Percentiles rank a stretch among this genome's conserved stretches.
phyloP scores from a whole-genome alignment of 1,139 yeast genomes.

The Geotrichum candidum region DNA sequence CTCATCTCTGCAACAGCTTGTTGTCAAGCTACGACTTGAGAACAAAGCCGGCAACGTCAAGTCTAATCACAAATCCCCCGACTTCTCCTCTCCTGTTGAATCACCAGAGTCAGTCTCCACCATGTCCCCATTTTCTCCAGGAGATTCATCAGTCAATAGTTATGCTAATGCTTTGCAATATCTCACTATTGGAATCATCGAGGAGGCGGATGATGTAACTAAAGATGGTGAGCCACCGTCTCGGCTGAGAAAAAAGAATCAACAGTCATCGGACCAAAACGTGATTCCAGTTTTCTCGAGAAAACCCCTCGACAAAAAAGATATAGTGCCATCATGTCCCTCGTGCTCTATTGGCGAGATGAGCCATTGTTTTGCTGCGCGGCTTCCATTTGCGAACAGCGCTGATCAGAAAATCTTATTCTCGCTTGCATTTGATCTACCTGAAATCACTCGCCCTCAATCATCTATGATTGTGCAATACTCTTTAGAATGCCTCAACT shows the following conservation, averaged over 20 bases:
- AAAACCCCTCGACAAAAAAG: conserved; percentile 13
- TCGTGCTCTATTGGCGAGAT: conserved; percentile 19
- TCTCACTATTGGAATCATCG: conserved; percentile 16
- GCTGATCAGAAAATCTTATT: conserved; percentile 14
- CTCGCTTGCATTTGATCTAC: conserved; percentile 18
- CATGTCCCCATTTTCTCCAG: conserved; percentile 2
- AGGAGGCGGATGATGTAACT: conserved; percentile 1
- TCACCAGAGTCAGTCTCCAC: conserved; percentile 1
- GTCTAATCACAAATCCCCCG: not conserved
- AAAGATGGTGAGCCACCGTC: not conserved
- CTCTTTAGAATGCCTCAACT: conserved; percentile 16
- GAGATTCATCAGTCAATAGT: conserved; percentile 10
- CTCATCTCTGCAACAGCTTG: conserved; percentile 10
- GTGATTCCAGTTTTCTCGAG: conserved; percentile 17
- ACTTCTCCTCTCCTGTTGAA: conserved; percentile 4
- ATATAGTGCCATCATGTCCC: conserved; percentile 15
- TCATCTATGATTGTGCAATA: conserved; percentile 15
- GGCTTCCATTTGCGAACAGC: conserved; percentile 16
- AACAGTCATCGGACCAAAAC: not conserved
- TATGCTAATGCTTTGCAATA: conserved; percentile 17
- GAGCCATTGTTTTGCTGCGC: conserved; percentile 19
- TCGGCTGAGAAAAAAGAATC: not conserved
- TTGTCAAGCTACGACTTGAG: conserved; percentile 7
- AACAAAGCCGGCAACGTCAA: not conserved
- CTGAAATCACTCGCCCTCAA: conserved; percentile 16